These are phyloP conservation scores for Hibiscus mutabilis DNA, from an alignment of 345 rosid species.

Conservation along the genomic window DNA sequence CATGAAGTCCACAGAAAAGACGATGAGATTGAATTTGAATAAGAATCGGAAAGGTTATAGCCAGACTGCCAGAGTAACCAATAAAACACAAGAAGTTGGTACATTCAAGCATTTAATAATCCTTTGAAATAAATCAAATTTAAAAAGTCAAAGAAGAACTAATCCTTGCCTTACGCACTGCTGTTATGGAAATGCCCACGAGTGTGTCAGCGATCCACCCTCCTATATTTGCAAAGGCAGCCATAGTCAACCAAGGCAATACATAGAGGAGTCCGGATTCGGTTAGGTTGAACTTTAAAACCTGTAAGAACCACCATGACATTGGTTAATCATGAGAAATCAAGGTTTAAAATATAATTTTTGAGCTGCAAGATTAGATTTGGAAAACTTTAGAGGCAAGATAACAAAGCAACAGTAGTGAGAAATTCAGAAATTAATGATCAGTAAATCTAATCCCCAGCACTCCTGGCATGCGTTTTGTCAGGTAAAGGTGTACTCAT, in stretches of 20 bases:
- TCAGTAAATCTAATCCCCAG: background rate
- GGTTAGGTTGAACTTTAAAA: constrained; percentile 92
- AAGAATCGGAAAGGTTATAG: background rate
- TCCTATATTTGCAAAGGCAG: constrained; percentile 80
- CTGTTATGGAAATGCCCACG: constrained; percentile 85
- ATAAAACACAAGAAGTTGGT: background rate
- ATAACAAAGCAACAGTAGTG: background rate
- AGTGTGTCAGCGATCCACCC: constrained; percentile 99
- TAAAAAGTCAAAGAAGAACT: constrained; percentile 3
- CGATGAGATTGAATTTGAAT: background rate
- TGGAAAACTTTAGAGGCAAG: background rate
- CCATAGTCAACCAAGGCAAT: constrained; percentile 99
- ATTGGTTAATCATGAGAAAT: background rate
- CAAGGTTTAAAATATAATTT: background rate
- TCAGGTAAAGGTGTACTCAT: background rate
- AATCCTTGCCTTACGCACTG: constrained; percentile 84
- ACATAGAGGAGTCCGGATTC: constrained; percentile 92
- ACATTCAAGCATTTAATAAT: background rate
- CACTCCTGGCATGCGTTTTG: background rate
- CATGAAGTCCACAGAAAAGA: background rate
- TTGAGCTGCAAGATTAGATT: background rate
- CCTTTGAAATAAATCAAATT: background rate
- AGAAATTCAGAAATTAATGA: constrained; percentile 2
- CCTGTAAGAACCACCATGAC: constrained; percentile 39
- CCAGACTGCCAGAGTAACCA: background rate